A percentile compares a stretch with the other conserved stretches of the same genome.
phyloP scores from a whole-genome alignment of 352 stramenopile genomes.

The Phytophthora hybrid region DNA sequence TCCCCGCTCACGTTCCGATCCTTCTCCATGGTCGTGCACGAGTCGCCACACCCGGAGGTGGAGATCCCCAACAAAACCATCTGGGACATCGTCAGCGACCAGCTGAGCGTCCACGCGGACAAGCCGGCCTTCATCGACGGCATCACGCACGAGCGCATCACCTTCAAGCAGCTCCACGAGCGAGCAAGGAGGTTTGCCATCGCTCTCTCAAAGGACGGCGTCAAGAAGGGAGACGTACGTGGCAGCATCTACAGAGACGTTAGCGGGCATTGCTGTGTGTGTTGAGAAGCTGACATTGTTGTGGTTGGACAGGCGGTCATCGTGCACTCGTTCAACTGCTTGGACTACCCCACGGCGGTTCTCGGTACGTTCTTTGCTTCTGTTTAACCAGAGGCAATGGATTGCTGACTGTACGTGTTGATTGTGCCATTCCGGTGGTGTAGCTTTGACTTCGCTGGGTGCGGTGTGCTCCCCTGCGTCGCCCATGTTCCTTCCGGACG shows the following conservation, averaged over 20 bases:
- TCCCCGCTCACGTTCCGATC: slow-evolving; percentile 29
- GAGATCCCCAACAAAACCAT: slow-evolving; percentile 62
- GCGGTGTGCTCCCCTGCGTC: slow-evolving; percentile 67
- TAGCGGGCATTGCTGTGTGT: neutral
- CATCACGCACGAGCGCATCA: slow-evolving; percentile 57
- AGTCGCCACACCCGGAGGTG: slow-evolving; percentile 59
- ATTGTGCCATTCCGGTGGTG: slow-evolving; percentile 7
- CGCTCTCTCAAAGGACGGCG: slow-evolving; percentile 50
- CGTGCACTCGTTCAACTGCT: neutral
- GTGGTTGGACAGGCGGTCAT: slow-evolving; percentile 50
- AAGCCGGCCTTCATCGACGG: slow-evolving; percentile 65
- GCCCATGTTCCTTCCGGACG: slow-evolving; percentile 58
- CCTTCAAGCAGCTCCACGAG: slow-evolving; percentile 56
- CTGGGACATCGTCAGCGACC: slow-evolving; percentile 54
- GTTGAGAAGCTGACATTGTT: slow-evolving; percentile 3
- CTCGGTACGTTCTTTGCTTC: slow-evolving; percentile 36
- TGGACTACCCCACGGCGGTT: neutral
- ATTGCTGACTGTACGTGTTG: slow-evolving; percentile 8
- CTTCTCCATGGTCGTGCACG: slow-evolving; percentile 65
- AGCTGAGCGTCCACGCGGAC: slow-evolving; percentile 44
- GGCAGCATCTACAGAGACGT: neutral
- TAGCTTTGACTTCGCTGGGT: slow-evolving; percentile 59
- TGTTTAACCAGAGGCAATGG: slow-evolving; percentile 5
- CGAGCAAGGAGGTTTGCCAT: slow-evolving; percentile 49
- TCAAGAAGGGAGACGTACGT: slow-evolving; percentile 54